Conservation (phyloP, 2,329 filamentous ascomycete genomes). For the Ustulina deusta region DNA sequence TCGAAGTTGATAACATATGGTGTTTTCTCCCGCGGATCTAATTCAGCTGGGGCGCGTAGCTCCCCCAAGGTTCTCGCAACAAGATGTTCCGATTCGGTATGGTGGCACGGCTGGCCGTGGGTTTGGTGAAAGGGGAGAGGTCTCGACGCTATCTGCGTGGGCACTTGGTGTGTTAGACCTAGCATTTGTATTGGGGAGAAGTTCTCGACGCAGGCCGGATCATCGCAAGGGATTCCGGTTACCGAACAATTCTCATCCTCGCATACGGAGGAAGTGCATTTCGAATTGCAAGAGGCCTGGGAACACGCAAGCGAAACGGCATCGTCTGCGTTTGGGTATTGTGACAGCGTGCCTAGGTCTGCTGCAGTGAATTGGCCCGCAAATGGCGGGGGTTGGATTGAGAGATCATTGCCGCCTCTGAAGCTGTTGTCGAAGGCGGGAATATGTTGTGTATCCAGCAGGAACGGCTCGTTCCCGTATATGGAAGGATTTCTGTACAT, state of each 20-base stretch:
- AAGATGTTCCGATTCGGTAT: constrained; percentile 50
- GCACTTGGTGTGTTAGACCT: constrained; percentile 8
- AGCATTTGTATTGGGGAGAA: constrained; percentile 18
- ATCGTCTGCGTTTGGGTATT: constrained; percentile 40
- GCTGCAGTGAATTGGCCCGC: constrained; percentile 37
- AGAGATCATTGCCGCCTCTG: constrained; percentile 16
- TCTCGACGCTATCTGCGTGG: constrained; percentile 1
- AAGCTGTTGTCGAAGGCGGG: constrained; percentile 17
- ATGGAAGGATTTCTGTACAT: constrained; percentile 6
- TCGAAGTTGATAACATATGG: constrained; percentile 32
- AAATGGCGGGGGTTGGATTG: constrained; percentile 23
- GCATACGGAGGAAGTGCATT: constrained; percentile 47
- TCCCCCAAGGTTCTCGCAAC: constrained; percentile 48
- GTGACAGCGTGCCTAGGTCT: constrained; percentile 35
- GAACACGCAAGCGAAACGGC: constrained; percentile 42
- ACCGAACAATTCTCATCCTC: constrained; percentile 48
- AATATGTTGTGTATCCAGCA: constrained; percentile 1
- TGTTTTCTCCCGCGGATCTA: constrained; percentile 33
- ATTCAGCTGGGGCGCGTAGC: constrained; percentile 43
- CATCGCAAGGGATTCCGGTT: constrained; percentile 47
- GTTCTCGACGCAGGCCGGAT: constrained; percentile 45
- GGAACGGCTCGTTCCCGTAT: constrained; percentile 4
- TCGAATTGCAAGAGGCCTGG: constrained; percentile 40
- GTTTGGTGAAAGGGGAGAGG: constrained; percentile 11
- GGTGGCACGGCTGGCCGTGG: constrained; percentile 45